Conservation (phyloP, 495 filamentous ascomycete genomes). For the Aspergillus saccharolyticus region DNA sequence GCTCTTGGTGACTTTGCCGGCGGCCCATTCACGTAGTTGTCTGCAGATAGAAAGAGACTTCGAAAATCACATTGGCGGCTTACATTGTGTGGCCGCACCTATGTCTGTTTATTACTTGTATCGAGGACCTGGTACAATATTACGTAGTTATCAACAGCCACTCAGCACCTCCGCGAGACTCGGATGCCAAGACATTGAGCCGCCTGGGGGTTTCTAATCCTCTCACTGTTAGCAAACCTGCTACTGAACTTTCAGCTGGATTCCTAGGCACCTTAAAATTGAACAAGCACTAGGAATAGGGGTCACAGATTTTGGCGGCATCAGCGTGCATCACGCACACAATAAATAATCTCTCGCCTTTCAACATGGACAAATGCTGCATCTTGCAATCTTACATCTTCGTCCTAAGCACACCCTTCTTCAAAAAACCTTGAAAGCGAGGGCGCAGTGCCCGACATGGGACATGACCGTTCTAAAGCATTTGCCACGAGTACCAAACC, state of each 20-base stretch:
- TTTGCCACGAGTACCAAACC: constrained; percentile 22
- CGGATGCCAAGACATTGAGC: background rate
- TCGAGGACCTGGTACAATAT: too few relatives aligned
- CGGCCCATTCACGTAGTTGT: background rate
- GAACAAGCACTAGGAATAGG: background rate
- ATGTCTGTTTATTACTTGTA: too few relatives aligned
- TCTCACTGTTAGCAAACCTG: background rate
- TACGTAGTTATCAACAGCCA: too few relatives aligned
- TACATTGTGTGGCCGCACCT: background rate
- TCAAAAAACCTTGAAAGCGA: background rate
- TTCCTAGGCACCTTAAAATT: background rate
- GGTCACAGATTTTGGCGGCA: background rate
- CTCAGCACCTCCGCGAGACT: too few relatives aligned
- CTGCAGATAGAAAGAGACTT: background rate
- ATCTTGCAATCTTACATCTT: background rate
- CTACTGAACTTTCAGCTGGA: background rate
- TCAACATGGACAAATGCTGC: background rate
- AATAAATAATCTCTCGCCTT: background rate
- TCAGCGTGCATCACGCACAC: background rate
- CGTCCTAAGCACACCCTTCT: constrained; percentile 8
- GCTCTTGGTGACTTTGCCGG: background rate
- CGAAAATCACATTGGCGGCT: background rate
- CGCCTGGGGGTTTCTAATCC: background rate
- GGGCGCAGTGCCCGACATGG: constrained; percentile 25
- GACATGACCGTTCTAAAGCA: constrained; percentile 25